These are phyloP conservation scores for Arthrobotrys iridis DNA, from an alignment of 2,329 filamentous ascomycete genomes.

Conservation along the genomic window DNA sequence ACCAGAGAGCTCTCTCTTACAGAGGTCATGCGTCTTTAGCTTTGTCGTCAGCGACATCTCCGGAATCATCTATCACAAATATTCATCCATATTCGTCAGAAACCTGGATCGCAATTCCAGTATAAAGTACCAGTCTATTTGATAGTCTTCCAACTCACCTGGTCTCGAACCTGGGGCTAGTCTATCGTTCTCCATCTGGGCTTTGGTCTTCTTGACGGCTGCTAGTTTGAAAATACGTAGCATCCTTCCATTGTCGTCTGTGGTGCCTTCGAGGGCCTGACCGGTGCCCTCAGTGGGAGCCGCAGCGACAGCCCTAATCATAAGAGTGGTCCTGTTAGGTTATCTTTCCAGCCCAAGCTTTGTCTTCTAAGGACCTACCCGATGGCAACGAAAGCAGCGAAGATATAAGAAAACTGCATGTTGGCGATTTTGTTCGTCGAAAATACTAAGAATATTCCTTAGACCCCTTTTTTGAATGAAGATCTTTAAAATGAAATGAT, in stretches of 20 bases:
- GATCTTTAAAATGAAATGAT: neutral
- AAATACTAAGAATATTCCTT: neutral
- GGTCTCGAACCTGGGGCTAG: neutral
- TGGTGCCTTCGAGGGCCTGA: neutral
- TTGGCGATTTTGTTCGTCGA: neutral
- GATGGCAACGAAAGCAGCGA: neutral
- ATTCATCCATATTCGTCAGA: neutral
- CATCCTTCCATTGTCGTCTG: neutral
- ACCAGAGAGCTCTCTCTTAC: neutral
- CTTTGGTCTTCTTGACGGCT: neutral
- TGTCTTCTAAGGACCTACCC: conserved; percentile 1
- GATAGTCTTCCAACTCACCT: too few relatives aligned
- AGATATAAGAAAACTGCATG: conserved; percentile 7
- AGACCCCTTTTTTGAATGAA: neutral
- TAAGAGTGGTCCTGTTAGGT: too few relatives aligned
- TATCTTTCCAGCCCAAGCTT: too few relatives aligned
- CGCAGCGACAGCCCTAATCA: neutral
- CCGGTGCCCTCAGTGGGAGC: neutral
- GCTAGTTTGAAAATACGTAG: neutral
- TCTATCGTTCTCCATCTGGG: neutral
- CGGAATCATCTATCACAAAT: neutral
- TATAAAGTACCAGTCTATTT: too few relatives aligned
- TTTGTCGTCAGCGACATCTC: neutral
- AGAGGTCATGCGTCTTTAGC: neutral
- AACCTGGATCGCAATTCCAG: too few relatives aligned